Conservation (phyloP, 148 eudicot genomes). For the Dianthus caryophyllus region DNA sequence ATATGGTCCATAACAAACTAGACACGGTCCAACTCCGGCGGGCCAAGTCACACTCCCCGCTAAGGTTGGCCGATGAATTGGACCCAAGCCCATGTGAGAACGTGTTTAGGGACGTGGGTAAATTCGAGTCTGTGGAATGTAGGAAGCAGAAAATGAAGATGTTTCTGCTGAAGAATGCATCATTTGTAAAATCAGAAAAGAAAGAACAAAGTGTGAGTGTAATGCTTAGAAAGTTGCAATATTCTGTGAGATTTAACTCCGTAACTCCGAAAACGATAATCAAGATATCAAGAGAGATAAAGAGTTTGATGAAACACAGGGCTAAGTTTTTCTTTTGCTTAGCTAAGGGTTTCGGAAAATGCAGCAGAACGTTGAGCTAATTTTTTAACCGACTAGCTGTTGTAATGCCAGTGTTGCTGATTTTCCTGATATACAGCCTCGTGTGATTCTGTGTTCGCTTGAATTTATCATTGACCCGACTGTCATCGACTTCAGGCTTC, state of each 20-base stretch:
- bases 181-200: constrained; percentile 39
- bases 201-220: constrained; percentile 25
- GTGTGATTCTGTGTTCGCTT: neutral
- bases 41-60: constrained; percentile 47
- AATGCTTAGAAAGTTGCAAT: constrained; percentile 28
- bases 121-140: constrained; percentile 15
- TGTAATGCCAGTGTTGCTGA: neutral
- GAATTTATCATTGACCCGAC: too few relatives aligned
- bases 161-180: constrained; percentile 39
- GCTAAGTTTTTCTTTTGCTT: constrained; percentile 33
- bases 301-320: constrained; percentile 38
- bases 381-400: too few relatives aligned
- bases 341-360: constrained; percentile 30
- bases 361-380: constrained; percentile 19
- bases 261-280: constrained; percentile 20
- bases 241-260: constrained; percentile 29
- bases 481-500: too few relatives aligned
- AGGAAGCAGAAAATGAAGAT: constrained; percentile 44
- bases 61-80: constrained; percentile 17
- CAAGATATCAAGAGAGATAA: constrained; percentile 29
- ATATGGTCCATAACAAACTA: constrained; percentile 11
- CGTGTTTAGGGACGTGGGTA: constrained; percentile 4
- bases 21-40: constrained; percentile 28
- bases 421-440: neutral
- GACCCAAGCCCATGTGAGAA: constrained; percentile 7